phyloP scores from a whole-genome alignment of 1,284 basidiomycete genomes.

The Tylopilus sp. region DNA sequence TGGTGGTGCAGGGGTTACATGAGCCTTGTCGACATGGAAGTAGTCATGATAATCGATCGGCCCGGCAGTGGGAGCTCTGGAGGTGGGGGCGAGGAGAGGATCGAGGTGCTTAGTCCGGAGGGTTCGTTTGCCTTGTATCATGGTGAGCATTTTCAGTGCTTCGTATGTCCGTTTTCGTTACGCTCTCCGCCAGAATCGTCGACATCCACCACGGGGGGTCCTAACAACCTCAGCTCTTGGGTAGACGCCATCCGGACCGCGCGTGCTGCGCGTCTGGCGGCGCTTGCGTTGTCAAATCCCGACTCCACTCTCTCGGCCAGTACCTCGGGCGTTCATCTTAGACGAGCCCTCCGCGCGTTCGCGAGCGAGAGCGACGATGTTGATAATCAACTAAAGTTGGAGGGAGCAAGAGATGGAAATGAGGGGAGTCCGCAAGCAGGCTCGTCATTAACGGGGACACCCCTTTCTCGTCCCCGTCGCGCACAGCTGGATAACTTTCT shows the following conservation, averaged over 20 bases:
- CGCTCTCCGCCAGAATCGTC: conserved; percentile 4
- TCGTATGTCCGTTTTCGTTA: neutral
- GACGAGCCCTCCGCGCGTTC: conserved; percentile 66
- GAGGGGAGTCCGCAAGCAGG: conserved; percentile 10
- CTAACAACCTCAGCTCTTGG: conserved; percentile 44
- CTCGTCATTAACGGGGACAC: conserved; percentile 19
- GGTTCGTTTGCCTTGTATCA: conserved; percentile 74
- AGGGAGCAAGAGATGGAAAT: conserved; percentile 20
- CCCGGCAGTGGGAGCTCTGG: conserved; percentile 17
- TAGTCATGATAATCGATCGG: conserved; percentile 51
- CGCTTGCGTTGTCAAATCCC: conserved; percentile 61
- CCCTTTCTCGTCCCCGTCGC: conserved; percentile 17
- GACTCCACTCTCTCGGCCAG: conserved; percentile 78
- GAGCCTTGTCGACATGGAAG: conserved; percentile 71
- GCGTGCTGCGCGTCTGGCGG: conserved; percentile 63
- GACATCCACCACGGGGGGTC: neutral
- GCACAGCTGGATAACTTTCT: conserved; percentile 73
- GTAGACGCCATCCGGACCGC: conserved; percentile 63
- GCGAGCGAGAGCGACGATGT: conserved; percentile 31
- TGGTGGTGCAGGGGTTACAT: conserved; percentile 68
- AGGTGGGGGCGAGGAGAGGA: conserved; percentile 40
- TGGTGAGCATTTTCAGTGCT: conserved; percentile 36
- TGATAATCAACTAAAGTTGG: conserved; percentile 11
- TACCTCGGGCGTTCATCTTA: conserved; percentile 65
- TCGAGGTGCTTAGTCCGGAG: conserved; percentile 73